These are phyloP conservation scores for Raddia guianensis DNA, from an alignment of 176 grass and related monocot species.

Conservation along the genomic window DNA sequence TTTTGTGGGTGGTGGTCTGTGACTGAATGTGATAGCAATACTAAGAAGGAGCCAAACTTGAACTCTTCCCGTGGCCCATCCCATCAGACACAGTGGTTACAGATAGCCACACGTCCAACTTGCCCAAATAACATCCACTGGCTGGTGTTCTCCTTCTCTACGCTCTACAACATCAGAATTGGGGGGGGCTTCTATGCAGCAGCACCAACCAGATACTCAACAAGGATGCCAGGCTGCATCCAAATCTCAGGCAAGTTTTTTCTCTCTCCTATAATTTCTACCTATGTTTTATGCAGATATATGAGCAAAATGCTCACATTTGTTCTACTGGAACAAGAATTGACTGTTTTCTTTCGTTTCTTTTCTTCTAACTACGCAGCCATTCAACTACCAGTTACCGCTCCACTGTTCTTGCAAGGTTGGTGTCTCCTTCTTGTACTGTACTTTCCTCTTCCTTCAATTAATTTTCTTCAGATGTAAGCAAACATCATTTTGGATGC, in stretches of 20 bases:
- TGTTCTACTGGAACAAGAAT: conserved; percentile 4
- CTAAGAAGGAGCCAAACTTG: conserved; percentile 27
- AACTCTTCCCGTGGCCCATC: conserved; percentile 35
- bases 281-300: not conserved
- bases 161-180: conserved; percentile 41
- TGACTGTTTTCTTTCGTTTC: not conserved
- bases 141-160: not conserved
- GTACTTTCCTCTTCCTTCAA: not conserved
- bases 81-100: conserved; percentile 24
- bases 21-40: not conserved
- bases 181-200: conserved; percentile 35
- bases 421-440: not conserved
- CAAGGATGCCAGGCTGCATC: conserved; percentile 59
- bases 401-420: conserved; percentile 53
- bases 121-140: conserved; percentile 36
- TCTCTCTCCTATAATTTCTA: not conserved
- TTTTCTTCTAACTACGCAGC: conserved; percentile 21
- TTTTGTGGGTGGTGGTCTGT: conserved; percentile 9
- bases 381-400: conserved; percentile 15
- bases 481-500: not conserved
- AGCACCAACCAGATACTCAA: conserved; percentile 7
- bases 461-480: not conserved
- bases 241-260: conserved; percentile 31
- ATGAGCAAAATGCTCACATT: not conserved
- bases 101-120: conserved; percentile 41